Evolutionary conservation across 768 basidiomycete species (phyloP).

Genomic region (Cyclocybe cylindracea): DNA sequence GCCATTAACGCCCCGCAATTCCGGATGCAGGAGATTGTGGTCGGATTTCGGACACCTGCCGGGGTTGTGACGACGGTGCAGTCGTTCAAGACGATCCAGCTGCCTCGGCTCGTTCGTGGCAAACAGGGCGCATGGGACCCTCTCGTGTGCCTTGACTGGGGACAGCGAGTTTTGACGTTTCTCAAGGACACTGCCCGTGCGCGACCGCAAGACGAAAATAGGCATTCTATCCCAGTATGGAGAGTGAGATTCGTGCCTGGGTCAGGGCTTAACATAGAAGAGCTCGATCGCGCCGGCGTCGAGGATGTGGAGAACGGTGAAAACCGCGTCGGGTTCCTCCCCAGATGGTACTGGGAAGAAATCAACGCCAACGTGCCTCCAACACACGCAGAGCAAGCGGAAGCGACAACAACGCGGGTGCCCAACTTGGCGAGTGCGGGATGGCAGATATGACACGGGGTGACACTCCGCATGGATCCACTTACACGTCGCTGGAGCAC

Average conservation of each 20-base stretch:
- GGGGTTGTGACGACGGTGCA: slow-evolving; percentile 69
- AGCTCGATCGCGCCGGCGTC: slow-evolving; percentile 49
- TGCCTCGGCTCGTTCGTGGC: slow-evolving; percentile 77
- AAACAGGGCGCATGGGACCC: slow-evolving; percentile 82
- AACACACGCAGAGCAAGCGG: slow-evolving; percentile 1
- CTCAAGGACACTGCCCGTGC: slow-evolving; percentile 39
- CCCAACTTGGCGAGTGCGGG: slow-evolving; percentile 14
- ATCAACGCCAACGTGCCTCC: slow-evolving; percentile 14
- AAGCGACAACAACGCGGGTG: slow-evolving; percentile 8
- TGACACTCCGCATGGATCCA: slow-evolving; percentile 16
- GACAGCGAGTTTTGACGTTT: slow-evolving; percentile 58
- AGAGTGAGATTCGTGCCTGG: slow-evolving; percentile 66
- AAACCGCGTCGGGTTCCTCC: slow-evolving; percentile 79
- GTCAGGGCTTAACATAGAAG: slow-evolving; percentile 50
- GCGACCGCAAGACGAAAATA: slow-evolving; percentile 14
- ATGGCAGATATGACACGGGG: slow-evolving; percentile 21
- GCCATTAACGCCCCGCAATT: slow-evolving; percentile 14
- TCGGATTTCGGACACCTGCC: slow-evolving; percentile 83
- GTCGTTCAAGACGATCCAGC: slow-evolving; percentile 74
- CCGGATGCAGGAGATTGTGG: slow-evolving; percentile 67
- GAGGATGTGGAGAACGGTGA: slow-evolving; percentile 65
- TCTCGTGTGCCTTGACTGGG: slow-evolving; percentile 72
- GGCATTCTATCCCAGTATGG: slow-evolving; percentile 52
- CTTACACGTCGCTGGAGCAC: slow-evolving; percentile 21
- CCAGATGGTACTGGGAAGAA: slow-evolving; percentile 67